phyloP scores from a whole-genome alignment of 768 basidiomycete genomes.

The Suillus fuscotomentosus region DNA sequence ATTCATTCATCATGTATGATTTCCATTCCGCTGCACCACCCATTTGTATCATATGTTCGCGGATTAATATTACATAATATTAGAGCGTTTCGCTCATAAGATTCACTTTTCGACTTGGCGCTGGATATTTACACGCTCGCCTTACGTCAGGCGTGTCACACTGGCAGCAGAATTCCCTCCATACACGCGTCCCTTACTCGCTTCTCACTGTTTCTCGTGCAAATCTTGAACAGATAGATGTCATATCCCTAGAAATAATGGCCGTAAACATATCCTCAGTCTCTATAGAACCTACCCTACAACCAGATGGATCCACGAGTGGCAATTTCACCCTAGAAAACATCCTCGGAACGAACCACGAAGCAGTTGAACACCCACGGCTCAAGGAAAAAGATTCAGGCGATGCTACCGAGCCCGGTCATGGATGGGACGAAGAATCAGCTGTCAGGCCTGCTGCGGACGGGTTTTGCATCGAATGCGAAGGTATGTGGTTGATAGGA shows the following conservation, averaged over 20 bases:
- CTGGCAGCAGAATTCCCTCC: conserved; percentile 6
- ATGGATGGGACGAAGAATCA: conserved; percentile 71
- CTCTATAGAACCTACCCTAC: conserved; percentile 11
- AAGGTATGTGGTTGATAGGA: conserved; percentile 52
- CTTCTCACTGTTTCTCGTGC: conserved; percentile 8
- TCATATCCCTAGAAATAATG: conserved; percentile 16
- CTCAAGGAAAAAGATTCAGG: conserved; percentile 32
- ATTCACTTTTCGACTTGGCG: not conserved
- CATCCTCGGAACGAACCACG: conserved; percentile 65
- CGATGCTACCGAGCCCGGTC: conserved; percentile 35
- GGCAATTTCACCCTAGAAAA: conserved; percentile 60
- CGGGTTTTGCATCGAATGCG: conserved; percentile 82
- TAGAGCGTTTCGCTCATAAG: not conserved
- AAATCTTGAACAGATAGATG: conserved; percentile 10
- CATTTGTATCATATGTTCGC: conserved; percentile 7
- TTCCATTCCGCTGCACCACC: not conserved
- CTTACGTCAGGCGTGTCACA: conserved; percentile 13
- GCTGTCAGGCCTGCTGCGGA: conserved; percentile 44
- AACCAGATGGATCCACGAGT: conserved; percentile 3
- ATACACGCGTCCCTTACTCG: conserved; percentile 11
- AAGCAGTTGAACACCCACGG: conserved; percentile 55
- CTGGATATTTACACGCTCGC: conserved; percentile 20
- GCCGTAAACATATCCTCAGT: conserved; percentile 16
- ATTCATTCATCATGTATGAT: conserved; percentile 5
- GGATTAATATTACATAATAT: not conserved